Evolutionary conservation across 2,329 filamentous ascomycete genomes (phyloP).

Genomic region (Tolypocladium amazonense): DNA sequence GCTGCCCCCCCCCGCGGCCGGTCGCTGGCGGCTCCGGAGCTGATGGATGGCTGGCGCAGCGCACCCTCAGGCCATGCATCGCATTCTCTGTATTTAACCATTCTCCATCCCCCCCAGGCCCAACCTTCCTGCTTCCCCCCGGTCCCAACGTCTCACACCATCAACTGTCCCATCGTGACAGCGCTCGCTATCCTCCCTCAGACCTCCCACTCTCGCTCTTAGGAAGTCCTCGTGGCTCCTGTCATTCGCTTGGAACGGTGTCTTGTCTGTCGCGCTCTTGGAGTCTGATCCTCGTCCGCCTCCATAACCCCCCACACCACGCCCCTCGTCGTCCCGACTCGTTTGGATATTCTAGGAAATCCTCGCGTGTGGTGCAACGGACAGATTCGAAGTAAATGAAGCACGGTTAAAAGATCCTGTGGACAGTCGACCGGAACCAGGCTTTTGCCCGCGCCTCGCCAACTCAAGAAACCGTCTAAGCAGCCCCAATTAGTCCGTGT

Average conservation of each 20-base stretch:
- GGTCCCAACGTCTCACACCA: slow-evolving; percentile 2
- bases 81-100: slow-evolving; percentile 4
- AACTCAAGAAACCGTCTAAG: not conserved
- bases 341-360: not conserved
- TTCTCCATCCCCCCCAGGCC: slow-evolving; percentile 4
- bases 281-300: slow-evolving; percentile 12
- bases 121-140: not conserved
- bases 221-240: slow-evolving; percentile 68
- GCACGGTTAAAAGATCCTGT: not conserved
- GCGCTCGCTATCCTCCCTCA: slow-evolving; percentile 5
- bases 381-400: not conserved
- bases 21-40: not conserved
- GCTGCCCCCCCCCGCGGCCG: not conserved
- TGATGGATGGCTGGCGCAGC: not conserved
- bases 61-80: not conserved
- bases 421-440: not conserved
- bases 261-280: slow-evolving; percentile 35
- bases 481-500: not conserved
- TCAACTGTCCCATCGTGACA: slow-evolving; percentile 1
- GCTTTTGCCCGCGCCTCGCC: not conserved
- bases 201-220: slow-evolving; percentile 24
- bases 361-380: not conserved
- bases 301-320: slow-evolving; percentile 1
- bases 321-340: not conserved
- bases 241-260: slow-evolving; percentile 57